Percentiles rank a stretch among this genome's conserved stretches.
Conservation (phyloP, 805 yeast species). For the Cyberlindnera xishuangbannaensis region DNA sequence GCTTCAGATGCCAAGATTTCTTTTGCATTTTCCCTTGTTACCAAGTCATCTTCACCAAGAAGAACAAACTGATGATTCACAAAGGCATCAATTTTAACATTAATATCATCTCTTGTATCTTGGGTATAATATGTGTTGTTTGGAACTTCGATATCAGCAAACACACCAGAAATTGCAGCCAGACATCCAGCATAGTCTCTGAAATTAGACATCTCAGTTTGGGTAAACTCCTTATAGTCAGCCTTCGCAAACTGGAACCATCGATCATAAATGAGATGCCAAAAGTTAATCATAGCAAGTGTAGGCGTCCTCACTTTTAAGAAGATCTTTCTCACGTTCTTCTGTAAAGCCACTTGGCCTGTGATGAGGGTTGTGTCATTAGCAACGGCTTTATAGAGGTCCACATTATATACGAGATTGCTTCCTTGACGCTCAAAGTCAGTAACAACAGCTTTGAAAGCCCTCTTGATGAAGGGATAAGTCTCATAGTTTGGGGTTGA, state of each 20-base stretch:
- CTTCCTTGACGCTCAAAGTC: conserved; percentile 18
- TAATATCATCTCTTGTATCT: conserved; percentile 27
- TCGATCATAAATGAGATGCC: conserved; percentile 42
- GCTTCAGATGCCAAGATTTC: conserved; percentile 65
- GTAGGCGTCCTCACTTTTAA: conserved; percentile 25
- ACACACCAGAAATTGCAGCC: conserved; percentile 64
- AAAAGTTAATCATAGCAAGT: conserved; percentile 33
- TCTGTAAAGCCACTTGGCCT: conserved; percentile 71
- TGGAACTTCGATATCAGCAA: conserved; percentile 31
- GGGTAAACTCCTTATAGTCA: conserved; percentile 21
- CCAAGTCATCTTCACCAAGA: conserved; percentile 42
- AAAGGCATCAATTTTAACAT: conserved; percentile 38
- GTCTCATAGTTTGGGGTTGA: conserved; percentile 47
- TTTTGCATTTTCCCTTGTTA: conserved; percentile 62
- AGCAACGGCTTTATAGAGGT: conserved; percentile 38
- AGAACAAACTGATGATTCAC: conserved; percentile 45
- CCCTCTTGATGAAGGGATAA: conserved; percentile 41
- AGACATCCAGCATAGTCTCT: conserved; percentile 68
- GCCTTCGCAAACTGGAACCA: conserved; percentile 33
- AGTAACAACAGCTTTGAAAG: conserved; percentile 26
- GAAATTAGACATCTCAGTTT: conserved; percentile 41
- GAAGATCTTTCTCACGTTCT: conserved; percentile 45
- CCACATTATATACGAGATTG: conserved; percentile 25
- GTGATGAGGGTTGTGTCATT: conserved; percentile 54
- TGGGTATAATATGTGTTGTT: conserved; percentile 6